Percentiles rank a stretch among this genome's conserved stretches.
phyloP scores from a whole-genome alignment of 495 filamentous ascomycete species.

The Penicillium paxilli region DNA sequence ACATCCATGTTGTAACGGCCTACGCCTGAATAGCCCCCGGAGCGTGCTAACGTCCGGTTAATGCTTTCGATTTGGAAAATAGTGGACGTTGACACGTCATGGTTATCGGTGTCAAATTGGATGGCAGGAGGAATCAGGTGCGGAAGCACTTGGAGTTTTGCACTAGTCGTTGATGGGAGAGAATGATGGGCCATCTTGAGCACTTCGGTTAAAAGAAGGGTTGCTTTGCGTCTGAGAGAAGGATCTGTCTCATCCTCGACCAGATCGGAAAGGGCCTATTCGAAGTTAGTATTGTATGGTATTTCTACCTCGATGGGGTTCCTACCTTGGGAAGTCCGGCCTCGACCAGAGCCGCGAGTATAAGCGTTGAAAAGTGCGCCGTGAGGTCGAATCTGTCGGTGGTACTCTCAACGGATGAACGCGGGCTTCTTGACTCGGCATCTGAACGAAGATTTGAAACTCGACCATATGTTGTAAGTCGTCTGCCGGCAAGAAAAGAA shows the following conservation, averaged over 20 bases:
- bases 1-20: constrained; percentile 48
- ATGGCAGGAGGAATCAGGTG: constrained; percentile 75
- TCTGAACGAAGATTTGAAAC: constrained; percentile 83
- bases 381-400: constrained; percentile 76
- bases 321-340: constrained; percentile 74
- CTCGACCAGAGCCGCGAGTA: constrained; percentile 82
- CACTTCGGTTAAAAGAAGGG: constrained; percentile 84
- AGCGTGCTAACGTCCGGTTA: constrained; percentile 88
- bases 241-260: constrained; percentile 71
- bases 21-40: constrained; percentile 44
- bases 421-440: constrained; percentile 43
- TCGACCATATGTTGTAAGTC: constrained; percentile 91
- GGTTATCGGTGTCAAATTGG: constrained; percentile 65
- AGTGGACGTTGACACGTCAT: constrained; percentile 77
- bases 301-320: not conserved
- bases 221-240: constrained; percentile 83
- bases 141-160: constrained; percentile 79
- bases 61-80: constrained; percentile 98
- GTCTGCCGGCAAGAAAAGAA: constrained; percentile 87
- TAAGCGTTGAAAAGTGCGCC: constrained; percentile 88
- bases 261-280: constrained; percentile 59
- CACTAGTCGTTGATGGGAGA: constrained; percentile 75
- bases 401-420: constrained; percentile 57
- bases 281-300: constrained; percentile 14
- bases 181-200: constrained; percentile 84